Evolutionary conservation across 148 eudicot genomes (phyloP).

Genomic region (Cornus controversa): DNA sequence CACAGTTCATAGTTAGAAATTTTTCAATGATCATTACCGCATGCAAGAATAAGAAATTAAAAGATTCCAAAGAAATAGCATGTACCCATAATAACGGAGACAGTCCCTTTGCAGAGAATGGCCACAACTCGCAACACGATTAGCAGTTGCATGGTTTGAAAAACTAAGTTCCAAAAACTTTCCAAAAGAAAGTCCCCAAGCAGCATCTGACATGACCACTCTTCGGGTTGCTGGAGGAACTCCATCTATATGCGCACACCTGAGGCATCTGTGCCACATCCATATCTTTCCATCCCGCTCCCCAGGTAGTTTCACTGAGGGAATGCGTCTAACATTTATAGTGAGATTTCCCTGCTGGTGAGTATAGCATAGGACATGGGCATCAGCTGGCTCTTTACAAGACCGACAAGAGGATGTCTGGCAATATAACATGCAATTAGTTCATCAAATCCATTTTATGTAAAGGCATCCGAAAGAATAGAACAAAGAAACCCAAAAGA

Average conservation of each 20-base stretch:
- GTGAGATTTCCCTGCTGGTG: slow-evolving; percentile 91
- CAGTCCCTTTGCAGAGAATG: slow-evolving; percentile 98
- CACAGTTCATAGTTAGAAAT: neutral
- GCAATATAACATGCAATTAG: slow-evolving; percentile 22
- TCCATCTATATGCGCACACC: slow-evolving; percentile 63
- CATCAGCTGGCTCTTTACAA: slow-evolving; percentile 90
- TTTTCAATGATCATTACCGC: neutral
- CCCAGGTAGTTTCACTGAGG: slow-evolving; percentile 68
- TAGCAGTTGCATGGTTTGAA: slow-evolving; percentile 90
- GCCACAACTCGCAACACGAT: slow-evolving; percentile 95
- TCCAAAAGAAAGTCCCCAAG: slow-evolving; percentile 98
- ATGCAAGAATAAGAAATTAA: neutral
- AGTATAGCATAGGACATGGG: slow-evolving; percentile 86
- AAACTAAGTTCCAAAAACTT: slow-evolving; percentile 98
- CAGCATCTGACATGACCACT: slow-evolving; percentile 91
- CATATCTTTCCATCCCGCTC: slow-evolving; percentile 92
- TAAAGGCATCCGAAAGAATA: neutral
- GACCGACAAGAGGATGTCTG: slow-evolving; percentile 68
- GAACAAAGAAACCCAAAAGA: slow-evolving; percentile 7
- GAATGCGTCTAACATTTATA: slow-evolving; percentile 72
- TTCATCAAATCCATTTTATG: neutral
- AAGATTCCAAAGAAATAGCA: slow-evolving; percentile 4
- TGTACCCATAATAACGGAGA: slow-evolving; percentile 90
- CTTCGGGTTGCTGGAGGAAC: slow-evolving; percentile 88
- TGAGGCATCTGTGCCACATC: slow-evolving; percentile 99